Base-by-base conservation (phyloP, 2,329 filamentous ascomycete species). In the Coniochaeta sp. region DNA sequence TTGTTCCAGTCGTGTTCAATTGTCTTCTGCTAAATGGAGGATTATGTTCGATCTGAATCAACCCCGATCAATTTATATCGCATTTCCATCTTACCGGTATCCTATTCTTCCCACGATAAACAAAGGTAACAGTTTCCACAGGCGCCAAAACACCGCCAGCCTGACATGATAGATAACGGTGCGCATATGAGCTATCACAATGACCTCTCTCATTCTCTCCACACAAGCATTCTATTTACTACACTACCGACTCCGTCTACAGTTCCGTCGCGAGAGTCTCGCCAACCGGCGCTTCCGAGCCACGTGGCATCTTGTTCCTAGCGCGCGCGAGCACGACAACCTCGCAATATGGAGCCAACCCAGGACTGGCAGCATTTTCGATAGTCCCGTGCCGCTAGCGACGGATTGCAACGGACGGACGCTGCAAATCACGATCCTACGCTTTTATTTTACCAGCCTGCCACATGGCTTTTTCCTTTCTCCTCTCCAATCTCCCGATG, bases 401-500 rank as follows among this genome's bases (percentile, higher is more conserved):
- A 42, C 38, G 38, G 38, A 42, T 42, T 42, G 35, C 35, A 13
- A 40, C 18, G 3, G 35, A 24, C 35, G 5, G 31, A 12, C 33
- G 24, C 7, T n/a, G 35, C 10, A 24, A 10, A 22, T 40, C n/a
- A 16, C 20, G 16, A 6, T 5, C 33, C 8, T 16, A 3, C n/a
- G n/a, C n/a, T n/a, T n/a, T n/a, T n/a, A n/a, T n/a, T n/a, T n/a
- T n/a, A n/a, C 9, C 9, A 9, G 10, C 38, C 38, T 42, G 38
- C 38, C 38, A 42, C 38, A 42, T 42, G 38, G 38, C 26, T 42
- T 42, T 42, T n/a, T n/a, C n/a, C n/a, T n/a, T n/a, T n/a, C n/a
- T n/a, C 5, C 38, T 12, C 5, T 42, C 38, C 20, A 42, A 24
- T 42, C 18, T 24, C 38, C 38, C 38, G 22, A n/a, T n/a, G 38